phyloP scores from a whole-genome alignment of 2,329 filamentous ascomycete species.

The Cytospora piceicola region DNA sequence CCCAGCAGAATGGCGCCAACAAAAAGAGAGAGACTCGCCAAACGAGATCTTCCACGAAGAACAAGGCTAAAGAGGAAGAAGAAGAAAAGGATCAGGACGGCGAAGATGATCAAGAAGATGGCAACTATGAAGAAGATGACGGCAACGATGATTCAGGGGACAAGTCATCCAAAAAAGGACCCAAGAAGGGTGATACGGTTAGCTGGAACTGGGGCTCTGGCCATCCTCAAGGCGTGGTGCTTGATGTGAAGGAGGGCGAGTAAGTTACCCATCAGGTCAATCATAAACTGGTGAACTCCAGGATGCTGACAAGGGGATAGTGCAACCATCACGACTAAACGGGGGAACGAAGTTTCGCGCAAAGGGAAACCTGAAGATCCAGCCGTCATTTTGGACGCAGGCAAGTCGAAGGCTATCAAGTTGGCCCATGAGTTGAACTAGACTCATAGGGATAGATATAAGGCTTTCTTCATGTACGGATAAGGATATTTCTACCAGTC shows the following conservation, averaged over 20 bases:
- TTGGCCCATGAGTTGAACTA: conserved; percentile 45
- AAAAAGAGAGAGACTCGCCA: conserved; percentile 34
- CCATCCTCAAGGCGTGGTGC: conserved; percentile 48
- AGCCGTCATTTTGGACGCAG: conserved; percentile 48
- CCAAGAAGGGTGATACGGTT: conserved; percentile 45
- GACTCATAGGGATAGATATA: not conserved
- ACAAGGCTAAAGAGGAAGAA: conserved; percentile 30
- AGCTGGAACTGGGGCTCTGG: conserved; percentile 53
- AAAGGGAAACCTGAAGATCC: conserved; percentile 47
- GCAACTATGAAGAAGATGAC: conserved; percentile 30
- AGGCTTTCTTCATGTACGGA: not conserved
- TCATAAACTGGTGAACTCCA: not conserved
- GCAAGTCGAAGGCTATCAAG: conserved; percentile 49
- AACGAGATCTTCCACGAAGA: conserved; percentile 26
- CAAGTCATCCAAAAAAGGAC: conserved; percentile 27
- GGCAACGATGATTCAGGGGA: conserved; percentile 26
- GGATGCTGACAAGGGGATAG: conserved; percentile 32
- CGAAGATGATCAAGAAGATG: conserved; percentile 25
- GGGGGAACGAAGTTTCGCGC: conserved; percentile 46
- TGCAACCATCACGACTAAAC: conserved; percentile 46
- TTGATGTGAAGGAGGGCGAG: conserved; percentile 49
- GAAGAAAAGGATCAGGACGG: conserved; percentile 29
- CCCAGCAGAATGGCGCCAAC: conserved; percentile 31
- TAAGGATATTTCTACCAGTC: not conserved
- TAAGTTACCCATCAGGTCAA: conserved; percentile 33